These are phyloP conservation scores for Endothia cerciana DNA, from an alignment of 2,329 filamentous ascomycete genomes.

Conservation along the genomic window DNA sequence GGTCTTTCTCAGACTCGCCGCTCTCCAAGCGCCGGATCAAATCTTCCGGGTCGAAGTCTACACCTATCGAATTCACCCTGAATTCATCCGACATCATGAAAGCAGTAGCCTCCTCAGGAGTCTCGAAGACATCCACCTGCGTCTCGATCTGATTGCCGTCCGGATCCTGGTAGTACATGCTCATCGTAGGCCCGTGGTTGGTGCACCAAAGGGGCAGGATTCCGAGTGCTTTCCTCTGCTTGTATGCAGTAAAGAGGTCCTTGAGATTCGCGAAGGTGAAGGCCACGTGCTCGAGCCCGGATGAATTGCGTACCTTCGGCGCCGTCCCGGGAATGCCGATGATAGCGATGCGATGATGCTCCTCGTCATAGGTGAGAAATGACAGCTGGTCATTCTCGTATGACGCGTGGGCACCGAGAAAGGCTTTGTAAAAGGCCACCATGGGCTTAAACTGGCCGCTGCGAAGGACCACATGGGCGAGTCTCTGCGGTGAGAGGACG, in stretches of 20 bases:
- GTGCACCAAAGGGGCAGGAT: conserved; percentile 47
- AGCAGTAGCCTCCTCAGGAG: conserved; percentile 39
- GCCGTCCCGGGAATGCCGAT: conserved; percentile 33
- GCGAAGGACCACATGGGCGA: conserved; percentile 28
- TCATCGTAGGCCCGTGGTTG: conserved; percentile 52
- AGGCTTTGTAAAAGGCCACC: conserved; percentile 42
- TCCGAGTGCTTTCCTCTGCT: conserved; percentile 40
- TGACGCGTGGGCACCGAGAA: conserved; percentile 40
- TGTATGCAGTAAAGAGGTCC: conserved; percentile 43
- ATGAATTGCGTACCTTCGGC: conserved; percentile 32
- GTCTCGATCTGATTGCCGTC: conserved; percentile 53
- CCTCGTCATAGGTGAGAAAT: conserved; percentile 50
- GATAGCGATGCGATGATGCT: conserved; percentile 52
- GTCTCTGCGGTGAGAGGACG: conserved; percentile 8
- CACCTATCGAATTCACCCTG: conserved; percentile 42
- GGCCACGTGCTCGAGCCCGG: conserved; percentile 47
- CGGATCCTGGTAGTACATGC: conserved; percentile 54
- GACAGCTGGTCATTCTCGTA: conserved; percentile 35
- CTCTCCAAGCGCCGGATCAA: conserved; percentile 12
- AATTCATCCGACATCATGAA: conserved; percentile 46
- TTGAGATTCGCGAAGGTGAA: conserved; percentile 44
- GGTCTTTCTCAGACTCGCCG: neutral
- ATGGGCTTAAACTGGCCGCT: conserved; percentile 32
- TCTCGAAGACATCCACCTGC: conserved; percentile 49
- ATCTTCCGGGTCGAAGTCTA: conserved; percentile 28